Base-by-base conservation (phyloP, 305 asterid genomes). In the Fraxinus latifolia region DNA sequence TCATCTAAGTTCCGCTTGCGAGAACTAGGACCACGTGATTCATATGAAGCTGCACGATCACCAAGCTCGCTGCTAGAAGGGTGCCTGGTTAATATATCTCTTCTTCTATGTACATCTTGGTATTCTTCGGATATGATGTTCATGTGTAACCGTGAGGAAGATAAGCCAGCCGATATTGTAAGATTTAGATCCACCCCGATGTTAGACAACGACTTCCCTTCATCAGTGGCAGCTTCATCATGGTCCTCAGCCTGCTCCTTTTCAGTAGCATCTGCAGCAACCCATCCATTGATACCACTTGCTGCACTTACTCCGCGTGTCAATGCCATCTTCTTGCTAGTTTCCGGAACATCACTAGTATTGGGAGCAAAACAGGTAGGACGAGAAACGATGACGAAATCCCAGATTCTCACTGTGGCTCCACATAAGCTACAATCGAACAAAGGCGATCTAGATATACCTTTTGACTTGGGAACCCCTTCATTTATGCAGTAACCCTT, bases 351-450 rank as follows among this genome's bases (percentile, higher is more conserved):
- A 81, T 92, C 97, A 29, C 85, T 85, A 88, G 84, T 92, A 85
- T 87, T 95, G 79, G 96, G 98, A 89, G 90, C 92, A 84, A 91
- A 90, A 82, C 89, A 88, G 80, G 96, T 80, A 68, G 98, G 98
- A 9, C 98, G 98, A 39, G 88, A 84, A 77, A 96, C 93, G 15
- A 94, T 90, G 74, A 93, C 87, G 89, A 96, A 96, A 80, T 95
- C 99, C 97, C 95, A 95, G 80, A 96, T 91, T 90, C 96, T 89
- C 76, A 95, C 97, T 17, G 99, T 96, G 60, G 98, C 95, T 70
- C 98, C 99, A 91, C 99, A 96, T 91, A 96, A 89, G 89, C 97
- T 95, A 82, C 99, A 96, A 87, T 96, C 99, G 85, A 96, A 80
- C 88, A 96, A 86, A 15, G 99, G 97, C 17, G 98, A 92, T 87